These are phyloP conservation scores for Beauveria medogensis DNA, from an alignment of 2,329 filamentous ascomycete species.

Conservation along the genomic window DNA sequence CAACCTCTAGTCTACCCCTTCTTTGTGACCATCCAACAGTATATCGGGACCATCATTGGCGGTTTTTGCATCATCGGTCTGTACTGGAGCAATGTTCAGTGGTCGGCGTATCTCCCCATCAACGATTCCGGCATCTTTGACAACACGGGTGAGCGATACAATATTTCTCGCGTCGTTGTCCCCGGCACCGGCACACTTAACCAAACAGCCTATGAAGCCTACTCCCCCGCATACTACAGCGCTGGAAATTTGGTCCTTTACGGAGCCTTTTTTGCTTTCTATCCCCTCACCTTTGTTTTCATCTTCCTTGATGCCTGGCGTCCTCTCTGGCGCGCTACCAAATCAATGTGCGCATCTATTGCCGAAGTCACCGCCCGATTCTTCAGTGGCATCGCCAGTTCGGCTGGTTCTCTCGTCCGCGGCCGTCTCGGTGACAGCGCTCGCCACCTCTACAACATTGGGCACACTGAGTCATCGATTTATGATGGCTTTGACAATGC, in stretches of 20 bases:
- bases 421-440: slow-evolving; percentile 25
- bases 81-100: slow-evolving; percentile 29
- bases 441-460: slow-evolving; percentile 29
- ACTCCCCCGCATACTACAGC: slow-evolving; percentile 26
- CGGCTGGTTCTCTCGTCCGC: slow-evolving; percentile 20
- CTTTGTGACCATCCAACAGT: slow-evolving; percentile 8
- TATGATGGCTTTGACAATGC: slow-evolving; percentile 33
- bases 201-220: slow-evolving; percentile 25
- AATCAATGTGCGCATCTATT: neutral
- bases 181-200: slow-evolving; percentile 12
- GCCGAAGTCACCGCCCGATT: neutral
- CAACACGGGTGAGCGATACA: slow-evolving; percentile 33
- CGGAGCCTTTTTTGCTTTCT: slow-evolving; percentile 25
- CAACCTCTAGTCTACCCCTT: slow-evolving; percentile 9
- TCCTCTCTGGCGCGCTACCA: slow-evolving; percentile 8
- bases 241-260: slow-evolving; percentile 24
- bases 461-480: slow-evolving; percentile 28
- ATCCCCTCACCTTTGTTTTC: slow-evolving; percentile 28
- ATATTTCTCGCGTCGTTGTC: slow-evolving; percentile 35
- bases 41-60: slow-evolving; percentile 5
- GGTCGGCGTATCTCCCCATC: slow-evolving; percentile 38
- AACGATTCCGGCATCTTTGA: slow-evolving; percentile 39
- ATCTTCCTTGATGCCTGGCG: slow-evolving; percentile 26
- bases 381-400: slow-evolving; percentile 18
- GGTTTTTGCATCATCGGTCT: neutral